These are phyloP conservation scores for Colletotrichum orbiculare DNA, from an alignment of 2,329 filamentous ascomycete genomes.

Conservation along the genomic window DNA sequence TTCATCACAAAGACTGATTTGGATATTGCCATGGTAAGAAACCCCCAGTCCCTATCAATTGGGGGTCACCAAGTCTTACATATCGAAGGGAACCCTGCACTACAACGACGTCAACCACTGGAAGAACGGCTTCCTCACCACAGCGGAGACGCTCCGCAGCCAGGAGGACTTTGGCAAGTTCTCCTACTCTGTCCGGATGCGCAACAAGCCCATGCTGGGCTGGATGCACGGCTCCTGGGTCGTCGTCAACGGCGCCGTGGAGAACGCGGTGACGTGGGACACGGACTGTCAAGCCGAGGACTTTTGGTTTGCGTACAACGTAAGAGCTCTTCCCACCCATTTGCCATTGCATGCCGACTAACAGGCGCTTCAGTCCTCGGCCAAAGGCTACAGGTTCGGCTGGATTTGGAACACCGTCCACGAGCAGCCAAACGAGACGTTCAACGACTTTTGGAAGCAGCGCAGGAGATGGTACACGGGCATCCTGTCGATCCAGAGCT, in stretches of 20 bases:
- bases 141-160: constrained; percentile 7
- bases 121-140: constrained; percentile 7
- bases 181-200: constrained; percentile 16
- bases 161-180: constrained; percentile 18
- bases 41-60: rapidly evolving
- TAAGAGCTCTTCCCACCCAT: not conserved
- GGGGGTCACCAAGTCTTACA: no score
- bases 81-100: constrained; percentile 3
- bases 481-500: constrained; percentile 11
- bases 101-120: constrained; percentile 25
- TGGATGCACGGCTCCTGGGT: constrained; percentile 30
- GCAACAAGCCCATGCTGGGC: constrained; percentile 7
- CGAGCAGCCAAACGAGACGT: constrained; percentile 9
- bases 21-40: constrained; percentile 9
- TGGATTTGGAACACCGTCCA: not conserved
- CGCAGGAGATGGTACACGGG: constrained; percentile 19
- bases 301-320: constrained; percentile 21
- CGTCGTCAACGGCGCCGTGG: constrained; percentile 17
- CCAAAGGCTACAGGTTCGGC: constrained; percentile 6
- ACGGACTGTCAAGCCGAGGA: constrained; percentile 20
- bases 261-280: constrained; percentile 13
- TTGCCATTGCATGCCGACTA: no score
- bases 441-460: constrained; percentile 22
- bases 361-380: not conserved
- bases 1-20: constrained; percentile 11